A percentile compares a stretch with the other conserved stretches of the same genome.
These are phyloP conservation scores for Lipomyces sp. DNA, from an alignment of 805 yeast species.

Conservation along the genomic window DNA sequence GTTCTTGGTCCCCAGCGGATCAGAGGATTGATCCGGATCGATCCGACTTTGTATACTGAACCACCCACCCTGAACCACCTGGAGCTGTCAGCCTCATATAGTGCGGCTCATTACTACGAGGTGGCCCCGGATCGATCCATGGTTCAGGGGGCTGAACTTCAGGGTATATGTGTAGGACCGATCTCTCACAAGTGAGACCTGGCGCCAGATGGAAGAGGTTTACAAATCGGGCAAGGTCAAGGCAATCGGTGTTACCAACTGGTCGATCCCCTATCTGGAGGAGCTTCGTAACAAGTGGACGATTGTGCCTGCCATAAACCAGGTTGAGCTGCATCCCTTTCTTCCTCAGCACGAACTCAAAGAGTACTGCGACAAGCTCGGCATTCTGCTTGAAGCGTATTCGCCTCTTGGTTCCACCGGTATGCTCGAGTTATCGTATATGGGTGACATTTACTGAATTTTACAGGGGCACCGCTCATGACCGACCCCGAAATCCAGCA, in stretches of 20 bases:
- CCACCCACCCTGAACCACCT: too few species aligned
- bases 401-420: constrained; percentile 57
- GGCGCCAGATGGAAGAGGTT: constrained; percentile 62
- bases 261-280: constrained; percentile 61
- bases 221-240: constrained; percentile 59
- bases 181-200: constrained; percentile 61
- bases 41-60: too few species aligned
- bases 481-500: constrained; percentile 57
- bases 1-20: too few species aligned
- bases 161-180: too few species aligned
- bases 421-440: background rate
- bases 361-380: constrained; percentile 51
- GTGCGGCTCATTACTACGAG: too few species aligned
- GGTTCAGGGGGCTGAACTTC: too few species aligned
- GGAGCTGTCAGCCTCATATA: too few species aligned
- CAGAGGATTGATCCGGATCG: too few species aligned
- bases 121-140: too few species aligned
- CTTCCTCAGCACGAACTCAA: constrained; percentile 50
- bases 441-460: background rate
- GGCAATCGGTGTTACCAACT: constrained; percentile 81
- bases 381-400: constrained; percentile 62
- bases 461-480: constrained; percentile 7
- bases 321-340: constrained; percentile 63
- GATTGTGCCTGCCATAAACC: constrained; percentile 69
- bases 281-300: constrained; percentile 57